Base-by-base conservation (phyloP, 148 eudicot species). In the Nyssa sinensis region DNA sequence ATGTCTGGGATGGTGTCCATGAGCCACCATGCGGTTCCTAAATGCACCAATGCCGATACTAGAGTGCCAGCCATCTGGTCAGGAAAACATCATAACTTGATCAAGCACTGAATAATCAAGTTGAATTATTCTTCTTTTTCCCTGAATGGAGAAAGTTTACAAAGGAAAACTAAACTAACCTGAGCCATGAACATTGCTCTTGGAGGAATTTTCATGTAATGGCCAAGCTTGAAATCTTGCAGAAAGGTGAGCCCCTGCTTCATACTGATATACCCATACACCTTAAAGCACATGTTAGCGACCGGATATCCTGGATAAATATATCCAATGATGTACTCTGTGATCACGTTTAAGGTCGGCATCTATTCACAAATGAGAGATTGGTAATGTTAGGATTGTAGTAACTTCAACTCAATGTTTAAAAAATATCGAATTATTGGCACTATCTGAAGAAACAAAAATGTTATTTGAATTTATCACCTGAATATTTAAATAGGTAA, bases 11-110 rank as follows among this genome's bases (percentile, higher is more conserved):
- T 78, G 1, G 94, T 84, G 49, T 75, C 85, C 94, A 92, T 87
- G 65, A 95, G 90, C 98, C 98, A 94, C 97, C 98, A 92, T 1
- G 98, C 90, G 10, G 97, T 94, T 79, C 78, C 88, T 3, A 93
- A 81, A 84, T 94, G 91, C n/a, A 89, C 94, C 30, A 79, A 25
- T 28, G 90, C 95, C 72, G 97, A 86, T 72, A 92, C 59, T 16
- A 95, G 35, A 51, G 96, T 80, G 37, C 98, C 97, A 32, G 81
- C 81, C 67, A 88, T 77, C 89, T 86, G 88, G 69, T 59, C 13
- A 72, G 23, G 68, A 67, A 55, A 29, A 29, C 17, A 27, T 63
- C 32, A 24, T 13, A 49, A 5, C 66, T 19, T 31, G 62, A 66
- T 71, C 21, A 70, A 27, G 39, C 51, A 44, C 51, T 44, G 51